Evolutionary conservation across 768 basidiomycete genomes (phyloP), one percentile per base, ranked within the genome.

Genomic region (Kwoniella bestiolae): DNA sequence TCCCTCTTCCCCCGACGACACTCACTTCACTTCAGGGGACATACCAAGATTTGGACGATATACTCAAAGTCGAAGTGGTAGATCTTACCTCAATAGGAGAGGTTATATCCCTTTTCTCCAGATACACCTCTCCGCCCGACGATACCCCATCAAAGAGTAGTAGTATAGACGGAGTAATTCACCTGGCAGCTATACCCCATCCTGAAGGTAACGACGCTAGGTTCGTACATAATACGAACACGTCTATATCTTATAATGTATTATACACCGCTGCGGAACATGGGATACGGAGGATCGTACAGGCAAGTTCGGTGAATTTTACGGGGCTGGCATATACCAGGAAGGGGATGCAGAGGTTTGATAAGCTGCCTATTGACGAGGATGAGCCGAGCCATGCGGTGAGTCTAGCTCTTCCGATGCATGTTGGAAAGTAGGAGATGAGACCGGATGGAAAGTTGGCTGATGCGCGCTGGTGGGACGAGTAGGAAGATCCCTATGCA

Each of bases 301-400:
- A 79, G 60, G 78, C 78, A 45, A 77, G 74, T 49, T 72, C 69
- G 26, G 71, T 77, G 14, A 79, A 79, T 67, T 74, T 72, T 29
- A 52, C 64, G 4, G 78, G 78, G 18, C 45, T 79, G 52, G 60
- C 41, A 3, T 79, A 62, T 46, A 68, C 70, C 1, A 67, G 62
- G 12, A 41, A 59, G 29, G 72, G 68, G 11, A 62, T 44, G 55
- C 68, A 70, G 53, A 65, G 26, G 35, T 76, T 75, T 62, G 70
- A 68, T 4, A 59, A 63, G 60, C 21, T 76, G 26, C 78, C 78
- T 14, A 38, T 77, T 28, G 71, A 61, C 1, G 78, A 79, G 66
- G 56, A 74, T 9, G 58, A 59, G 31, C 29, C 57, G n/a, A 64
- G 32, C 35, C 51, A 57, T 14, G 62, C 71, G 14, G 69, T 73